phyloP scores from a whole-genome alignment of 345 rosid genomes.

The Moringa oleifera region DNA sequence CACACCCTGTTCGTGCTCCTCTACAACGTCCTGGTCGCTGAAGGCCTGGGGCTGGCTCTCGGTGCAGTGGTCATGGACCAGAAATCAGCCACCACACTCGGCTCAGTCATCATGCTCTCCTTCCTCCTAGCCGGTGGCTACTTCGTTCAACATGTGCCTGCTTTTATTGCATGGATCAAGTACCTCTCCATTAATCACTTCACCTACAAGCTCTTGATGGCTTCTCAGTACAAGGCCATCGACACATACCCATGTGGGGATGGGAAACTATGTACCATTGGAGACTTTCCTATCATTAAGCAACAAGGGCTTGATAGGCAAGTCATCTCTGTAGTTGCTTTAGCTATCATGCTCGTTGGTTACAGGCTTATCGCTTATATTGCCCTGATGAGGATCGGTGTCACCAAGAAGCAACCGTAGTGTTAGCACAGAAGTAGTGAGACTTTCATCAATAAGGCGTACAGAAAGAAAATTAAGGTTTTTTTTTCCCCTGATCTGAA shows the following conservation, averaged over 20 bases:
- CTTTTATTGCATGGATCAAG: constrained; percentile 78
- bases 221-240: constrained; percentile 59
- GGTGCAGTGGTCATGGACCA: constrained; percentile 90
- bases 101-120: constrained; percentile 87
- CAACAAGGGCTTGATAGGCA: constrained; percentile 38
- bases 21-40: constrained; percentile 77
- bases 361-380: constrained; percentile 79
- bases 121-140: constrained; percentile 81
- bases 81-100: constrained; percentile 79
- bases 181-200: constrained; percentile 80
- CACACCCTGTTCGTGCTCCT: constrained; percentile 42
- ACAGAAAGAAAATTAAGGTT: no score
- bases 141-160: constrained; percentile 75
- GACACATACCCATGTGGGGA: constrained; percentile 63
- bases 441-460: no score
- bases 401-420: no score
- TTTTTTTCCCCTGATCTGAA: no score
- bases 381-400: constrained; percentile 57
- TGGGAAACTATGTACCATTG: constrained; percentile 43
- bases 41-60: constrained; percentile 80
- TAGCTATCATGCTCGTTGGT: constrained; percentile 68
- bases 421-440: no score
- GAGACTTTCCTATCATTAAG: constrained; percentile 65
- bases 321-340: constrained; percentile 49
- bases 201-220: constrained; percentile 74